Evolutionary conservation across 2,329 filamentous ascomycete species (phyloP).

Genomic region (Trichoderma oligosporum): DNA sequence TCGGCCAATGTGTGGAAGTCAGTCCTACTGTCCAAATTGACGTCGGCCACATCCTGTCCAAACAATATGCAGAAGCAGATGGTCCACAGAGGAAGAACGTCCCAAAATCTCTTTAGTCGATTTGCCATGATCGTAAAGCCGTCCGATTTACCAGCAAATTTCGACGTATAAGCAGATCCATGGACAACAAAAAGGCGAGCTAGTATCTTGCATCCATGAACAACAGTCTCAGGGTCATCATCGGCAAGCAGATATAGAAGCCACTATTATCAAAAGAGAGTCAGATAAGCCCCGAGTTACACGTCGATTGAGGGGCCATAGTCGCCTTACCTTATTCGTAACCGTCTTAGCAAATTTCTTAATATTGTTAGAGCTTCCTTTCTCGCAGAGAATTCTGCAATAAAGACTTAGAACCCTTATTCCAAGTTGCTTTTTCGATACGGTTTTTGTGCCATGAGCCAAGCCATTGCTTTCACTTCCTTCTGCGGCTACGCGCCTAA

Average conservation of each 20-base stretch:
- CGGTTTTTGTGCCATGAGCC: conserved; percentile 32
- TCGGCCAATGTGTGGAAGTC: conserved; percentile 71
- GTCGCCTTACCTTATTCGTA: conserved; percentile 72
- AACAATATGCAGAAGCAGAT: conserved; percentile 88
- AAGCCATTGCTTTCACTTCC: conserved; percentile 30
- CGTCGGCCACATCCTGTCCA: conserved; percentile 70
- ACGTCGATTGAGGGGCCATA: no score
- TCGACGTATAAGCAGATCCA: conserved; percentile 74
- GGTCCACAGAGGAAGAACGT: conserved; percentile 77
- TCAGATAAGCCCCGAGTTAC: neutral
- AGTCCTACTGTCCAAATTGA: conserved; percentile 70
- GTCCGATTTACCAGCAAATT: conserved; percentile 78
- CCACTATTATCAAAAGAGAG: conserved; percentile 56
- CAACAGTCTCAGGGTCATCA: conserved; percentile 75
- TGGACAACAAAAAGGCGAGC: conserved; percentile 79
- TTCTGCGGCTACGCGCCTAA: conserved; percentile 39
- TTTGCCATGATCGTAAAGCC: conserved; percentile 84
- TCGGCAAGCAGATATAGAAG: conserved; percentile 86
- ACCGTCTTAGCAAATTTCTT: conserved; percentile 90
- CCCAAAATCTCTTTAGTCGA: conserved; percentile 84
- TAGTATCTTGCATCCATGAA: conserved; percentile 77
- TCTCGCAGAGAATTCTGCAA: conserved; percentile 71
- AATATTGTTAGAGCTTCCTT: conserved; percentile 63
- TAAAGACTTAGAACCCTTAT: conserved; percentile 74
- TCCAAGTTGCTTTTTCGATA: conserved; percentile 68